Conservation (phyloP, 257 asterid species). For the Thymus mandschuricus region DNA sequence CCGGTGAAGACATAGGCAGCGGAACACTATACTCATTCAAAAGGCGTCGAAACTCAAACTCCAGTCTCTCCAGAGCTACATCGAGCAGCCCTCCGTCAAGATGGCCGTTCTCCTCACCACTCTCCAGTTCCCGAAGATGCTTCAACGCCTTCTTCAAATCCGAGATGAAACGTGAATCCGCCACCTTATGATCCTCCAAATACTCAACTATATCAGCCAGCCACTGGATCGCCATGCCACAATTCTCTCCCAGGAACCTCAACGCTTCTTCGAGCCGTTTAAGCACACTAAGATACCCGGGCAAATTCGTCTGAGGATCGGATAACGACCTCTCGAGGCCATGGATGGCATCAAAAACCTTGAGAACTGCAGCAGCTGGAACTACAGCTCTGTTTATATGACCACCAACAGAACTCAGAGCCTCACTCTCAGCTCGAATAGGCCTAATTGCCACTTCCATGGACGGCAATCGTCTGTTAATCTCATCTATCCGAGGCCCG, state of each 20-base stretch:
- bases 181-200: slow-evolving; percentile 81
- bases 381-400: slow-evolving; percentile 87
- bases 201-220: slow-evolving; percentile 78
- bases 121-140: slow-evolving; percentile 56
- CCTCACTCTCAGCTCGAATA: slow-evolving; percentile 67
- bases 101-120: slow-evolving; percentile 61
- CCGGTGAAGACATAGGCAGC: slow-evolving; percentile 61
- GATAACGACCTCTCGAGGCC: slow-evolving; percentile 85
- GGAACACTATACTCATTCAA: slow-evolving; percentile 68
- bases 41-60: slow-evolving; percentile 68
- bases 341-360: slow-evolving; percentile 90
- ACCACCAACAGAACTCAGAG: slow-evolving; percentile 67
- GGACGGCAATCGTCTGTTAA: slow-evolving; percentile 65
- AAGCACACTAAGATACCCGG: slow-evolving; percentile 76
- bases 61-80: slow-evolving; percentile 66
- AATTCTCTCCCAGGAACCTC: slow-evolving; percentile 73
- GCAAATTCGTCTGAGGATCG: slow-evolving; percentile 75
- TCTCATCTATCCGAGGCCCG: slow-evolving; percentile 77
- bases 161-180: slow-evolving; percentile 60
- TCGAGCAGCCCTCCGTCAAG: slow-evolving; percentile 93
- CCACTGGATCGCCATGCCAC: slow-evolving; percentile 91
- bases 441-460: slow-evolving; percentile 82
- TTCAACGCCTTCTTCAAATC: slow-evolving; percentile 58
- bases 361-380: slow-evolving; percentile 89
- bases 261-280: slow-evolving; percentile 83